Base-by-base conservation (phyloP, 495 filamentous ascomycete genomes). In the Talaromyces borbonicus region DNA sequence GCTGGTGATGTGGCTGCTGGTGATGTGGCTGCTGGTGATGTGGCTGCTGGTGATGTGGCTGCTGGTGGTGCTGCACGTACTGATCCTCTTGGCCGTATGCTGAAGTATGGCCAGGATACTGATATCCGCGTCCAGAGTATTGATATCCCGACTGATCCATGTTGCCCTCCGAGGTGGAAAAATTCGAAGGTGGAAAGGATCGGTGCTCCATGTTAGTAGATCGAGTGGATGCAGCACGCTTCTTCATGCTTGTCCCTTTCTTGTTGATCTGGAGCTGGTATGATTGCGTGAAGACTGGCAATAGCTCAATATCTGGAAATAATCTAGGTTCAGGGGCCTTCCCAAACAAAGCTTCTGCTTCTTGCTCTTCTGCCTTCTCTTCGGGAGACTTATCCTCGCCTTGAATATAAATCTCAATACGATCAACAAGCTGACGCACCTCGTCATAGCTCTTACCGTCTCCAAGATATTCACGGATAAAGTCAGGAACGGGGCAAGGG, bases 241-340 rank as follows among this genome's bases (percentile, higher is more conserved):
- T 38, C 22, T 15, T 11, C 18, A 20, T 20, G 35, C 16, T 38
- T 38, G 1, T 22, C 18, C 9, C 26, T 54, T 48, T 20, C 42
- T 52, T 33, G 43, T 50, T 22, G 47, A 42, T 1, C 4, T 47
- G 8, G 29, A 49, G 42, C 26, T 48, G 48, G 23, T 38, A 38
- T 1, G 4, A 11, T 9, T 8, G 6, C 16, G 45, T 30, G 44
- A 80, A 78, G 19, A 66, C 68, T 4, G 83, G 81, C 15, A 87
- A 58, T 23, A 87, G 73, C 56, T 85, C 82, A 26, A 87, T 70
- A 51, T 84, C 81, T 0, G 83, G 83, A 31, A 85, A 78, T 5
- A 16, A 20, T 6, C 35, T n/a, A n/a, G 22, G 16, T 22, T 38
- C 35, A 4, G 35, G 35, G 3, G 35, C 35, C 16, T 20, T n/a